Conservation (phyloP, 345 rosid genomes). For the Eucalyptus microcorys region DNA sequence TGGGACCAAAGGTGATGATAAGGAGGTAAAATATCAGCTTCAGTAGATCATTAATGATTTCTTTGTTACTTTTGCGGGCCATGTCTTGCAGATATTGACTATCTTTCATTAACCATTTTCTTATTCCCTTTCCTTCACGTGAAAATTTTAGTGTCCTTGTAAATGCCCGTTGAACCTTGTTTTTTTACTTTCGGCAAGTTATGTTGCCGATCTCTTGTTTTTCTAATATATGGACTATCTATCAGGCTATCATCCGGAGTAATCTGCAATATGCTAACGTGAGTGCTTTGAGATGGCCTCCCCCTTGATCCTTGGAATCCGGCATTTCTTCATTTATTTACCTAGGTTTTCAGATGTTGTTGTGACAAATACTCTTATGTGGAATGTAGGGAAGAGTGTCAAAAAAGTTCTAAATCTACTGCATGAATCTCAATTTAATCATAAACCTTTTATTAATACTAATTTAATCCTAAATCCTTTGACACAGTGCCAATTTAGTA, state of each 20-base stretch:
- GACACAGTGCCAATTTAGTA: fast-evolving
- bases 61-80: too few relatives aligned
- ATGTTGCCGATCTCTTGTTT: not conserved
- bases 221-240: not conserved
- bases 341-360: not conserved
- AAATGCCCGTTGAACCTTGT: not conserved
- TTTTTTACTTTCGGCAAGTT: not conserved
- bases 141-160: not conserved
- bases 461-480: too few relatives aligned
- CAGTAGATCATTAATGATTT: too few relatives aligned
- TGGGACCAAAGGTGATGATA: slow-evolving; percentile 88
- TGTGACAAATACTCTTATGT: not conserved
- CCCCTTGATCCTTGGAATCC: slow-evolving; percentile 97
- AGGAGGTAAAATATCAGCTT: slow-evolving; percentile 40
- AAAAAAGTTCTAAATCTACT: too few relatives aligned
- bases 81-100: too few relatives aligned
- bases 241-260: slow-evolving; percentile 64
- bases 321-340: slow-evolving; percentile 39
- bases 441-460: fast-evolving
- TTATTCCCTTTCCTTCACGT: not conserved
- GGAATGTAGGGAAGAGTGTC: not conserved
- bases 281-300: slow-evolving; percentile 93
- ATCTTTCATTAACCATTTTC: not conserved
- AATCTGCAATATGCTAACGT: slow-evolving; percentile 85
- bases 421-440: fast-evolving